Percentiles rank a stretch among this genome's conserved stretches.
Conservation (phyloP, 1,139 yeast species). For the Protomyces macrosporus region DNA sequence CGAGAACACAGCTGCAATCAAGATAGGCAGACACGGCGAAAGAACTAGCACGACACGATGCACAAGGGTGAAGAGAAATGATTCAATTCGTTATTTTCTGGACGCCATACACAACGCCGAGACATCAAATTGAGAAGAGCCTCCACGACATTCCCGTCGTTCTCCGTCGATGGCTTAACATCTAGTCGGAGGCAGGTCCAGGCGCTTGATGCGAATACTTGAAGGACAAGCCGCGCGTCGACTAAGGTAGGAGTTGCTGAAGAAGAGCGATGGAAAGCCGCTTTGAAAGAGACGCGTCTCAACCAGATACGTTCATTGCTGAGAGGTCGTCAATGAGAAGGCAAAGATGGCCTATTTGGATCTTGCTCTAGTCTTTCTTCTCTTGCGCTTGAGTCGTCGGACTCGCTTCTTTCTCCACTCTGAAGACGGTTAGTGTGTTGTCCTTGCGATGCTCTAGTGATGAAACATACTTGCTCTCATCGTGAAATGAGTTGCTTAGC, state of each 20-base stretch:
- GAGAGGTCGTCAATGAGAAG: background rate
- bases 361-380: conserved; percentile 27
- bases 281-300: background rate
- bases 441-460: background rate
- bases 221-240: too few relatives aligned
- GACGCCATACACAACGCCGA: background rate
- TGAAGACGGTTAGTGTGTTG: background rate
- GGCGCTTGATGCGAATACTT: too few relatives aligned
- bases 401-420: conserved; percentile 28
- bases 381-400: conserved; percentile 27
- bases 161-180: too few relatives aligned
- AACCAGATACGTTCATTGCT: background rate
- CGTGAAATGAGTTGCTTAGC: background rate
- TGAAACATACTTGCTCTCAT: background rate
- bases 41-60: background rate
- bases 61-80: background rate
- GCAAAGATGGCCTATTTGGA: conserved; percentile 18
- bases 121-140: background rate
- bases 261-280: background rate
- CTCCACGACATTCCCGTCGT: background rate
- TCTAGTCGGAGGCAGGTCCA: too few relatives aligned
- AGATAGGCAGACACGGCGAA: too few relatives aligned
- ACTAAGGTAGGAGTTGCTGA: background rate
- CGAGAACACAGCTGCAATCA: too few relatives aligned
- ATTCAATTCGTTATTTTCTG: background rate